Conservation (phyloP, 1,139 yeast species). For the Suhomyces guaymorum region DNA sequence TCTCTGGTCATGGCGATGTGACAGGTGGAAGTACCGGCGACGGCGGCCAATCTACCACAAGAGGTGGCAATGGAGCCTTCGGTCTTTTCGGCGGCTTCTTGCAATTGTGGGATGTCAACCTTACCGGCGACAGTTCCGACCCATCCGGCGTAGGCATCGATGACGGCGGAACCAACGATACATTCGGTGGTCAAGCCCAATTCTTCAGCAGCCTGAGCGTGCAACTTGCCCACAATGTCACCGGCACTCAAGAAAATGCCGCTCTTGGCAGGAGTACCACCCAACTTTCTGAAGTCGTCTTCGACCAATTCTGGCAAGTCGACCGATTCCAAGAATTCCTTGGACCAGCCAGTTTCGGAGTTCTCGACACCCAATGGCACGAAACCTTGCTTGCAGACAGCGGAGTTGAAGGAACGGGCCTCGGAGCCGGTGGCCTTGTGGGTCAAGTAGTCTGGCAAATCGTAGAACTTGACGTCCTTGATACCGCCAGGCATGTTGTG, state of each 20-base stretch:
- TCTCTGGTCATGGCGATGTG: conserved; percentile 86
- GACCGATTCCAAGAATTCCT: conserved; percentile 65
- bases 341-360: conserved; percentile 86
- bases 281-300: conserved; percentile 74
- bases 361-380: conserved; percentile 90
- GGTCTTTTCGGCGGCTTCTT: conserved; percentile 34
- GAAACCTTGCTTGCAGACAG: conserved; percentile 94
- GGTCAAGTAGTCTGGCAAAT: conserved; percentile 86
- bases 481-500: conserved; percentile 75
- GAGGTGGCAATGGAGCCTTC: conserved; percentile 53
- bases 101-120: conserved; percentile 51
- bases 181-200: conserved; percentile 79
- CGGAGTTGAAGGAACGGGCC: conserved; percentile 83
- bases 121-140: conserved; percentile 95
- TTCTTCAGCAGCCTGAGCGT: conserved; percentile 69
- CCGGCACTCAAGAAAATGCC: conserved; percentile 86
- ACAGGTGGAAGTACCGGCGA: conserved; percentile 97
- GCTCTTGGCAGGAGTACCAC: conserved; percentile 75
- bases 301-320: conserved; percentile 77
- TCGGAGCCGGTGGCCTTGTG: conserved; percentile 87
- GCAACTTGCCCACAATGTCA: conserved; percentile 75
- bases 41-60: conserved; percentile 90
- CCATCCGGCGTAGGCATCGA: conserved; percentile 99
- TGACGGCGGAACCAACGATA: conserved; percentile 91
- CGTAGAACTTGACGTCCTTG: conserved; percentile 77